Evolutionary conservation across 495 filamentous ascomycete genomes (phyloP).

Genomic region (Penicillium canariense): DNA sequence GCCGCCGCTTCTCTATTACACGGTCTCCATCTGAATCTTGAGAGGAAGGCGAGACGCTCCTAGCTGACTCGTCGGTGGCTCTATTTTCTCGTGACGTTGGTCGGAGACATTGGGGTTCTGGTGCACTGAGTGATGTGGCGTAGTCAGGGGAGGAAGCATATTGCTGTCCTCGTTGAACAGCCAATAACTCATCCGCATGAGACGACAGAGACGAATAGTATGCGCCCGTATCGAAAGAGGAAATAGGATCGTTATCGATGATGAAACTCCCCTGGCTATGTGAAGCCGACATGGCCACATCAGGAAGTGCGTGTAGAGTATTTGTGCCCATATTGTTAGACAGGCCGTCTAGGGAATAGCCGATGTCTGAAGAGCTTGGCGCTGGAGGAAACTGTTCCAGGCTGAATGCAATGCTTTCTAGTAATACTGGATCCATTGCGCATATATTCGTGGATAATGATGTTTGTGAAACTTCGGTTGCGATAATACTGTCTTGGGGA

Average conservation of each 20-base stretch:
- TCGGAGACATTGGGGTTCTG: not conserved
- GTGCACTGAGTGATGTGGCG: not conserved
- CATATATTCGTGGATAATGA: not conserved
- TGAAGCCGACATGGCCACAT: not conserved
- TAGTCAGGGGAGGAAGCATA: not conserved
- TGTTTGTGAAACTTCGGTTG: not conserved
- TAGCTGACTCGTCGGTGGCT: not conserved
- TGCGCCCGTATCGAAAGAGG: not conserved
- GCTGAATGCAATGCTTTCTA: conserved; percentile 5
- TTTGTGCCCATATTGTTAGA: not conserved
- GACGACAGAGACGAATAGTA: not conserved
- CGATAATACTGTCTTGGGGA: not conserved
- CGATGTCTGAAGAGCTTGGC: not conserved
- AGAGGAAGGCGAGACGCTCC: conserved; percentile 5
- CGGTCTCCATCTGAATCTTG: conserved; percentile 12
- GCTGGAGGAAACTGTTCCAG: conserved; percentile 2
- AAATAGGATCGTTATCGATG: not conserved
- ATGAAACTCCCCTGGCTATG: not conserved
- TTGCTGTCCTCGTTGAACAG: not conserved
- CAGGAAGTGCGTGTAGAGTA: not conserved
- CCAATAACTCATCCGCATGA: not conserved
- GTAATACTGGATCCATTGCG: not conserved
- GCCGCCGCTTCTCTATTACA: conserved; percentile 3
- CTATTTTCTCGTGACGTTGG: not conserved
- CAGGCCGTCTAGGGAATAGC: not conserved